Conservation (phyloP, 371 early-diverging fungal genomes). For the Paramicrosporidium saccamoebae region DNA sequence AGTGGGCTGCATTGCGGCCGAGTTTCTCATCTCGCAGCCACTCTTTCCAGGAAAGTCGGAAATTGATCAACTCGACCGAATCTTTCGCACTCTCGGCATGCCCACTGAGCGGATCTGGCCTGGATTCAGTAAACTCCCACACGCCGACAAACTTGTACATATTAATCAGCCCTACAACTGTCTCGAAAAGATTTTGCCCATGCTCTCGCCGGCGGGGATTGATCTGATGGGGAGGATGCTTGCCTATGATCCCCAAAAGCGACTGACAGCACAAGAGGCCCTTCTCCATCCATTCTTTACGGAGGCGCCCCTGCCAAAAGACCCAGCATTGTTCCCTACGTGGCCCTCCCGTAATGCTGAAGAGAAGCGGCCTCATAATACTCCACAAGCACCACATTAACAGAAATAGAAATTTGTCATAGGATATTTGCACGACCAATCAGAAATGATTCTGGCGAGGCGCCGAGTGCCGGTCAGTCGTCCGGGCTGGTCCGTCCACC, state of each 20-base stretch:
- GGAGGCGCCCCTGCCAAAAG: constrained; percentile 57
- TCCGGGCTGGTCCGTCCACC: too few species aligned
- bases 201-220: constrained; percentile 22
- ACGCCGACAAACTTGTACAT: constrained; percentile 31
- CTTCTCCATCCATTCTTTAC: constrained; percentile 48
- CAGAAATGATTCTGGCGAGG: too few species aligned
- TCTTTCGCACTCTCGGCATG: constrained; percentile 28
- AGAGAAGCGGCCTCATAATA: constrained; percentile 7
- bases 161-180: constrained; percentile 9
- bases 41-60: constrained; percentile 36
- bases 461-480: too few species aligned
- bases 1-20: constrained; percentile 73
- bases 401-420: too few species aligned
- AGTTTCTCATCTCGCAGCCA: constrained; percentile 33
- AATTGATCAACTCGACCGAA: constrained; percentile 40
- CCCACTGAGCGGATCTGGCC: constrained; percentile 40
- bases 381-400: too few species aligned
- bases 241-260: constrained; percentile 45
- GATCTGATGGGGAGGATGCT: constrained; percentile 44
- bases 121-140: constrained; percentile 19
- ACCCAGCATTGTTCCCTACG: constrained; percentile 70
- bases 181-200: constrained; percentile 1
- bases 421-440: too few species aligned
- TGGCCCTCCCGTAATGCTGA: constrained; percentile 63
- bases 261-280: constrained; percentile 56